A percentile compares a stretch with the other conserved stretches of the same genome.
phyloP scores from a whole-genome alignment of 192 early-diverging fungal species.

The Hyaloraphidium curvatum region DNA sequence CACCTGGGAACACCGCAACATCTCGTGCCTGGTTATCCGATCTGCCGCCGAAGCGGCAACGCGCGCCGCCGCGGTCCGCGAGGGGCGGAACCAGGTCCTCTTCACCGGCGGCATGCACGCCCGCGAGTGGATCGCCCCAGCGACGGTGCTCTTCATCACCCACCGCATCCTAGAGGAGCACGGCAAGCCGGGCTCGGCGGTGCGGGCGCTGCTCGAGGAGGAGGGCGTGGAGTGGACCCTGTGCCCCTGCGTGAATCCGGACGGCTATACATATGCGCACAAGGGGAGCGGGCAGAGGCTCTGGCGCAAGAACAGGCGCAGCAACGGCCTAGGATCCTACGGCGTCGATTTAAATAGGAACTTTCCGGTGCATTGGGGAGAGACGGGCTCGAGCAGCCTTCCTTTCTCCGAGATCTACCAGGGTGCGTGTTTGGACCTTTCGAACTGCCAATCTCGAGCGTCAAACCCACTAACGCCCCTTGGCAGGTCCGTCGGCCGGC shows the following conservation, averaged over 20 bases:
- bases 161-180: constrained; percentile 19
- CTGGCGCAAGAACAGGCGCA: constrained; percentile 37
- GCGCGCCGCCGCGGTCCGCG: too few species aligned
- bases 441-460: neutral
- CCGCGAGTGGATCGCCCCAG: constrained; percentile 34
- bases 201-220: too few species aligned
- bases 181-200: constrained; percentile 14
- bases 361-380: neutral
- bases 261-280: constrained; percentile 33
- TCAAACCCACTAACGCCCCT: constrained; percentile 22
- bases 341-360: constrained; percentile 11
- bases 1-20: too few species aligned
- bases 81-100: too few species aligned
- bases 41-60: too few species aligned
- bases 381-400: neutral
- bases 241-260: constrained; percentile 34
- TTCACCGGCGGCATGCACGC: constrained; percentile 27
- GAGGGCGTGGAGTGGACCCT: constrained; percentile 27
- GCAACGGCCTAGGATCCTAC: constrained; percentile 7
- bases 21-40: too few species aligned
- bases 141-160: constrained; percentile 25
- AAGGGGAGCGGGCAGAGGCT: constrained; percentile 17
- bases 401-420: neutral
- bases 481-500: constrained; percentile 15
- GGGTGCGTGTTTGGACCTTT: constrained; percentile 6